phyloP scores from a whole-genome alignment of 306 rosid species.

The Luffa acutangula region DNA sequence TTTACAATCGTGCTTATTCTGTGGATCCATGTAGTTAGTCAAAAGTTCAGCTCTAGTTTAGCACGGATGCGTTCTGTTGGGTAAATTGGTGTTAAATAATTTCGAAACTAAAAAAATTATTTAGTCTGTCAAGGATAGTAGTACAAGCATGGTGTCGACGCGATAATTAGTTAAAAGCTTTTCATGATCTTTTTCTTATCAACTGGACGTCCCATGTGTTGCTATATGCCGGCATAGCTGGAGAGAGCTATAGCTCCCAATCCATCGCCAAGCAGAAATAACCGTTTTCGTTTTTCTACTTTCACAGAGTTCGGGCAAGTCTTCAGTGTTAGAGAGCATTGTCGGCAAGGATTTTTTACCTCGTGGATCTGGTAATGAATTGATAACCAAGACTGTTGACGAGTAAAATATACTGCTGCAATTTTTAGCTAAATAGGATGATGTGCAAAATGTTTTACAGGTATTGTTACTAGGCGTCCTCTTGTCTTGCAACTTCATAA shows the following conservation, averaged over 20 bases:
- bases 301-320: slow-evolving; percentile 83
- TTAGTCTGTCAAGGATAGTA: not conserved
- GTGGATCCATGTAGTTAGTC: not conserved
- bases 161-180: not conserved
- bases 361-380: slow-evolving; percentile 76
- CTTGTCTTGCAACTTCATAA: slow-evolving; percentile 92
- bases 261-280: not conserved
- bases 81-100: not conserved
- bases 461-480: slow-evolving; percentile 89
- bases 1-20: not conserved
- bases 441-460: slow-evolving; percentile 31
- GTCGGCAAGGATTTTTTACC: slow-evolving; percentile 98
- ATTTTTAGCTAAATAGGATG: not conserved
- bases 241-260: not conserved
- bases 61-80: not conserved
- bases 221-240: not conserved
- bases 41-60: not conserved
- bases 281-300: slow-evolving; percentile 13
- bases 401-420: not conserved
- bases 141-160: not conserved
- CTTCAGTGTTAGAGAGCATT: slow-evolving; percentile 81
- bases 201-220: not conserved
- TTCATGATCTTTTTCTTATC: not conserved
- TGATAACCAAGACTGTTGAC: not conserved
- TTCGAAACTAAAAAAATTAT: not conserved